These are phyloP conservation scores for Saccharomyces kudriavzevii DNA, from an alignment of 805 yeast species.

Conservation along the genomic window DNA sequence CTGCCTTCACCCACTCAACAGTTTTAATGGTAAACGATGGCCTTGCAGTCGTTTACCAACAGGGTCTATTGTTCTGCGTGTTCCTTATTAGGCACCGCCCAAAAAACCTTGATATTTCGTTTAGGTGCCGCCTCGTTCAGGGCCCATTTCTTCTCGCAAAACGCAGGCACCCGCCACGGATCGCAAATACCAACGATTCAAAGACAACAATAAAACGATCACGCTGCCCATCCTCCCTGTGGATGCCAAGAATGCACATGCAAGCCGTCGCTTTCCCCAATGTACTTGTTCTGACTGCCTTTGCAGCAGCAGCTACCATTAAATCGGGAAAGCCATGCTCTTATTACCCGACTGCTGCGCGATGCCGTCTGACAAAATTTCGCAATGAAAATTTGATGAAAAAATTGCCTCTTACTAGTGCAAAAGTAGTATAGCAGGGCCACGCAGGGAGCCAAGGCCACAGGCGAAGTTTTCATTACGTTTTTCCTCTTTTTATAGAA, in stretches of 20 bases:
- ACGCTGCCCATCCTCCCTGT: background rate
- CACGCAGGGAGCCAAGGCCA: conserved; percentile 1
- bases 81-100: background rate
- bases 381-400: background rate
- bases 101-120: background rate
- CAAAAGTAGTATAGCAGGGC: background rate
- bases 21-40: background rate
- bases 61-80: background rate
- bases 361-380: background rate
- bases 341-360: background rate
- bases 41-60: background rate
- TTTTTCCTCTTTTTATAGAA: background rate
- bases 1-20: background rate
- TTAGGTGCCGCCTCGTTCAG: background rate
- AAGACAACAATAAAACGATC: background rate
- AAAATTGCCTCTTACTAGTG: background rate
- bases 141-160: background rate
- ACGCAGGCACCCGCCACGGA: background rate
- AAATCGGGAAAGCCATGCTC: background rate
- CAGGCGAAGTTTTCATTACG: conserved; percentile 1
- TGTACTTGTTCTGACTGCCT: background rate
- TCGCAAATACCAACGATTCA: background rate
- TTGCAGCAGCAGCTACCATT: background rate
- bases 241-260: background rate
- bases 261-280: background rate